Percentiles rank a stretch among this genome's conserved stretches.
Evolutionary conservation across 495 filamentous ascomycete species (phyloP).

Genomic region (Penicillium riverlandense): DNA sequence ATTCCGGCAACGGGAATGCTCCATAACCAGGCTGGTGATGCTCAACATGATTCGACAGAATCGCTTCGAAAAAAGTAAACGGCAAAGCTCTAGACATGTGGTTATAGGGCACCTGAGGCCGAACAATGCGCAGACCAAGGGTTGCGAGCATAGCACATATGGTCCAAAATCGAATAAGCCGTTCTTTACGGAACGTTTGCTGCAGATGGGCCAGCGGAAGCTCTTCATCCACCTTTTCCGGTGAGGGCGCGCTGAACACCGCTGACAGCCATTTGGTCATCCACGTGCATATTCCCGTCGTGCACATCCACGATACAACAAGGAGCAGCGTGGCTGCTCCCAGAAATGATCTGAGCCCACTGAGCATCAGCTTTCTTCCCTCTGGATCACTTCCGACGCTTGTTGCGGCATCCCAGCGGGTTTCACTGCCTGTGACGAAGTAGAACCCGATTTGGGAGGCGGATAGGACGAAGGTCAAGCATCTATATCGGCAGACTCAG

Average conservation of each 20-base stretch:
- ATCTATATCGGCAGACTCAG: conserved; percentile 3
- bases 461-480: conserved; percentile 7
- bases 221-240: conserved; percentile 3
- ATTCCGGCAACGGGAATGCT: conserved; percentile 11
- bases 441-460: conserved; percentile 19
- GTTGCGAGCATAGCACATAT: not conserved
- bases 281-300: conserved; percentile 1
- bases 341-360: conserved; percentile 15
- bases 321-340: conserved; percentile 6
- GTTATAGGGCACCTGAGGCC: conserved; percentile 16
- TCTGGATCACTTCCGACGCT: conserved; percentile 16
- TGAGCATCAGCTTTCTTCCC: conserved; percentile 16
- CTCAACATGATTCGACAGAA: not conserved
- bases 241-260: not conserved
- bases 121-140: conserved; percentile 7
- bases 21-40: not conserved
- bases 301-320: conserved; percentile 7
- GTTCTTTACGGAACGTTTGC: not conserved
- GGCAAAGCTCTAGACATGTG: conserved; percentile 20
- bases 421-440: conserved; percentile 17
- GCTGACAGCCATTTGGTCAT: conserved; percentile 9
- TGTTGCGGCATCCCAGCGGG: conserved; percentile 18
- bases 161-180: conserved; percentile 6
- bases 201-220: not conserved
- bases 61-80: conserved; percentile 11